Evolutionary conservation across 768 basidiomycete species (phyloP).

Genomic region (Leccinellum luteum): DNA sequence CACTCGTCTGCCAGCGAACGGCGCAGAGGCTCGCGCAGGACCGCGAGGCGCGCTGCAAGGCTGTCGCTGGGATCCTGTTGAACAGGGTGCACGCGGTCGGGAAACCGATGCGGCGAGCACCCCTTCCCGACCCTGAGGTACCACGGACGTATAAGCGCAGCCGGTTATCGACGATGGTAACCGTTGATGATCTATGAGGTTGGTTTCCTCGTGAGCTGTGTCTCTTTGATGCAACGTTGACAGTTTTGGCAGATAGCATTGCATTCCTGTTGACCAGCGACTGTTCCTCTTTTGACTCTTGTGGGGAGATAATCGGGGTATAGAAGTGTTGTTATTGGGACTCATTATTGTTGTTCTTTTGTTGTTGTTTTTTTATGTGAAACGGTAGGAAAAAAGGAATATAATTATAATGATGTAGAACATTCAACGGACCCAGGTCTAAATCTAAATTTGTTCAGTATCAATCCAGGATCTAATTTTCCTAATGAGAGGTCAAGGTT

Average conservation of each 20-base stretch:
- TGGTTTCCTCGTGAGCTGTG: neutral
- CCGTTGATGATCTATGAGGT: slow-evolving; percentile 38
- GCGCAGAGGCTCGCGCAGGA: slow-evolving; percentile 34
- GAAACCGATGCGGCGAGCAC: slow-evolving; percentile 48
- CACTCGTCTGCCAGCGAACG: slow-evolving; percentile 30
- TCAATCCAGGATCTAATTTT: neutral
- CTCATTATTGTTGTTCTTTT: neutral
- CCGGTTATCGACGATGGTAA: slow-evolving; percentile 49
- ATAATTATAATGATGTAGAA: neutral
- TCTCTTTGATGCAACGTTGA: slow-evolving; percentile 1
- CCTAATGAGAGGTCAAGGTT: neutral
- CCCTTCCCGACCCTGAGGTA: slow-evolving; percentile 25
- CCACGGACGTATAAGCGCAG: slow-evolving; percentile 51
- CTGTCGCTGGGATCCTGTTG: slow-evolving; percentile 59
- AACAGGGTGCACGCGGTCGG: slow-evolving; percentile 51
- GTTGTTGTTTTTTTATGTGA: neutral
- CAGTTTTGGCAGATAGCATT: neutral
- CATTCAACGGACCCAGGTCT: neutral
- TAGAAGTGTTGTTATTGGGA: neutral
- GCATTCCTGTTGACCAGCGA: slow-evolving; percentile 15
- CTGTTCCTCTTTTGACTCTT: neutral
- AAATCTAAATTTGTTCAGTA: neutral
- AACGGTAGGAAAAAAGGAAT: neutral
- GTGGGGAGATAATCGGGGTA: neutral
- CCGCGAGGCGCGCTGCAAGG: slow-evolving; percentile 43